phyloP scores from a whole-genome alignment of 192 early-diverging fungal species.

The Backusella tarrabulga region DNA sequence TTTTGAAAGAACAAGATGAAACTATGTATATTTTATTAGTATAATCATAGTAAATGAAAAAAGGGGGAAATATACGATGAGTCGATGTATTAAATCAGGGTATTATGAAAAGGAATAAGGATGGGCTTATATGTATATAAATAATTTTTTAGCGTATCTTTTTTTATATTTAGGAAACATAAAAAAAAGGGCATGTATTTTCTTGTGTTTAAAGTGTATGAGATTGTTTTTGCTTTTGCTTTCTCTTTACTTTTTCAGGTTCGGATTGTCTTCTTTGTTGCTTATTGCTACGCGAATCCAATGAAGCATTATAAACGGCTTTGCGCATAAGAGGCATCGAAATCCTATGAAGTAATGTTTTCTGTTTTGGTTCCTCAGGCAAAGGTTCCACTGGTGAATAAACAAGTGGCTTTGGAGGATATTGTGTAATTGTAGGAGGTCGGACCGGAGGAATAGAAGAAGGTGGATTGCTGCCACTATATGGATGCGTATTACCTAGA shows the following conservation, averaged over 20 bases:
- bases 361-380: neutral
- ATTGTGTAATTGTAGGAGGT: slow-evolving; percentile 26
- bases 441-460: neutral
- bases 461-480: slow-evolving; percentile 12
- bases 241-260: neutral
- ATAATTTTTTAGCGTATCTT: neutral
- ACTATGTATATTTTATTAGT: neutral
- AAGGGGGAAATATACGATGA: neutral
- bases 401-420: slow-evolving; percentile 26
- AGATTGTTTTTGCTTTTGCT: slow-evolving; percentile 3
- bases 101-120: neutral
- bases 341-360: slow-evolving; percentile 14
- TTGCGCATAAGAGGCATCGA: slow-evolving; percentile 14
- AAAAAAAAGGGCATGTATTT: neutral
- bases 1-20: neutral
- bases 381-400: slow-evolving; percentile 28
- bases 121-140: neutral
- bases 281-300: neutral
- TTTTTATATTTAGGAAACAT: neutral
- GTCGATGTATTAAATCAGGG: neutral
- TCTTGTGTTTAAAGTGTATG: neutral
- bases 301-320: neutral
- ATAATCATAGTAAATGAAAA: neutral
- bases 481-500: slow-evolving; percentile 1
- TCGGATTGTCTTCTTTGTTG: slow-evolving; percentile 4